Evolutionary conservation across 345 rosid genomes (phyloP), one percentile per base, ranked within the genome.

Genomic region (Populus nigra): DNA sequence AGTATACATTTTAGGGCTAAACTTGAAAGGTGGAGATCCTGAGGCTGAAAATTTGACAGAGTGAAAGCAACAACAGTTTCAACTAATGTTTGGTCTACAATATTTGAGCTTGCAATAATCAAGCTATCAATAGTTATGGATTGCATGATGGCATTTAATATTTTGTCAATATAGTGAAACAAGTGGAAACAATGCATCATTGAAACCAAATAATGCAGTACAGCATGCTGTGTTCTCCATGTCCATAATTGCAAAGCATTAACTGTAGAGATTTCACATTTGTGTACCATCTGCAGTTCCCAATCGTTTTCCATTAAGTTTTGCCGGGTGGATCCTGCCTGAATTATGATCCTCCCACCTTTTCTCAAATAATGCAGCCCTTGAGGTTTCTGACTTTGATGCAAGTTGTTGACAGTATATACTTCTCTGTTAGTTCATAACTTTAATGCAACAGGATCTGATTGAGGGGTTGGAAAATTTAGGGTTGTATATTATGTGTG

Each of bases 311-410:
- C 39, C 59, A 50, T 49, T 22, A 38, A 38, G 38, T 62, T 72
- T 63, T 17, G 20, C 36, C n/a, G 38, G 69, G 3, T 43, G 18
- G 41, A 35, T 72, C 77, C 59, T 76, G 65, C 22, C 41, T 18
- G 27, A 68, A 68, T 76, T 25, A 76, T 81, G 72, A 35, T 68
- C 77, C 63, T 23, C 22, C 45, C 72, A 55, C 63, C 66, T 49
- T 76, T 49, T 63, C 43, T 50, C 50, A 41, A 41, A 68, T 36
- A 23, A 22, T 36, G 38, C 15, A 35, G 73, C 38, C 20, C 18
- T 39, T 29, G n/a, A 20, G 18, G 20, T 29, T 65, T 27, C 11
- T 67, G 17, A 22, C n/a, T 78, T 17, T 67, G 41, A 10, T 39
- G 39, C 72, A 73, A 73, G 33, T 57, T 73, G 55, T 33, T 43